Base-by-base conservation (phyloP, 768 basidiomycete species). In the Lactifluus rugatus region DNA sequence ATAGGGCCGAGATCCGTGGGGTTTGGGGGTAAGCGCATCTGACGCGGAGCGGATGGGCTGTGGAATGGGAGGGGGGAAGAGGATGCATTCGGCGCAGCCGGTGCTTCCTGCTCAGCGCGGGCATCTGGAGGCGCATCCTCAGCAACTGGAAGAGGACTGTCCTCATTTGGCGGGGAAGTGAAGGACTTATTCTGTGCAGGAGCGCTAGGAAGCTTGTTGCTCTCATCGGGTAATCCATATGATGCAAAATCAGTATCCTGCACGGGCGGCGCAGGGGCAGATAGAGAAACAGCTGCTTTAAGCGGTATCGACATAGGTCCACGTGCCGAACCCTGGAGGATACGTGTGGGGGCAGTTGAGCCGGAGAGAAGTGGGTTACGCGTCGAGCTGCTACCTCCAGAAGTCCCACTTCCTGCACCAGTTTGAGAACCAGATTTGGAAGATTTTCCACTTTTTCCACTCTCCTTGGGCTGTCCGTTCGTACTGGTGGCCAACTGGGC, bases 1-100 rank as follows among this genome's bases (percentile, higher is more conserved):
- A 92, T 89, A 16, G 90, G 88, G 9, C 89, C 89, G 64, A 88
- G 84, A 67, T 88, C 87, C 48, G 74, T 72, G 36, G 74, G 69
- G 46, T 69, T 64, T 53, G 71, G 56, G 47, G 74, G 57, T 66
- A 68, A 70, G 8, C 71, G 68, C 46, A 78, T 71, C 26, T 76
- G 73, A 37, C 81, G 82, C 13, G 81, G 81, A 0, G 78, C 78
- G 32, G 69, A 72, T 21, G 76, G 69, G 8, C 68, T 71, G 53
- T 77, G 82, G 28, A 79, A 72, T 0, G 84, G 83, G 31, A 84
- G 75, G 1, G 80, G 75, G 13, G 74, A 73, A 2, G 81, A 78
- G 0, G 78, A 42, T 23, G 52, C 41, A 26, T 51, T 64, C 23
- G 48, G 39, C 13, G 34, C 36, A 51, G 19, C 49, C 36, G 7